Conservation (phyloP, 2,329 filamentous ascomycete genomes). For the Fusarium brevicatenulatum region DNA sequence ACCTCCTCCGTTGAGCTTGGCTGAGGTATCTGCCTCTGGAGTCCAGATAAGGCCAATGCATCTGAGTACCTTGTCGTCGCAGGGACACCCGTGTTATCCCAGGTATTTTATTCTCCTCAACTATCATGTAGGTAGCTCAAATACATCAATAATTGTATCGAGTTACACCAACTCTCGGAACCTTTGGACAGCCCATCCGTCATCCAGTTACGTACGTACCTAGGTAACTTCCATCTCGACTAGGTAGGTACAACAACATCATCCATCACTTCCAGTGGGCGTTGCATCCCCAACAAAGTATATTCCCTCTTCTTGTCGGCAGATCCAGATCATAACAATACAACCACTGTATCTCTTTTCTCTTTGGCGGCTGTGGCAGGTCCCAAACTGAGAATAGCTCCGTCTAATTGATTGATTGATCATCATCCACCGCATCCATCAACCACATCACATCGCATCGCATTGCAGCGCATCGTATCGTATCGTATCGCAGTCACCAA, state of each 20-base stretch:
- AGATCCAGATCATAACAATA: background rate
- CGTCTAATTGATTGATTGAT: background rate
- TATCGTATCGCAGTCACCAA: constrained; percentile 1
- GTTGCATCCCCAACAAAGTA: background rate
- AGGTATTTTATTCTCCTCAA: background rate
- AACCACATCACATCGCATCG: background rate
- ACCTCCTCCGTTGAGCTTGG: constrained; percentile 3
- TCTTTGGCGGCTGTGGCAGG: background rate
- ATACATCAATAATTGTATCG: background rate
- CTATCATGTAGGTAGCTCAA: constrained; percentile 8
- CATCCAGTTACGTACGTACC: constrained; percentile 6
- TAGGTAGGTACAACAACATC: background rate
- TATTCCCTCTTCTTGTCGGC: background rate
- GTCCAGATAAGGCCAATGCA: constrained; percentile 1
- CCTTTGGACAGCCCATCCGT: constrained; percentile 7
- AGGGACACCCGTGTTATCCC: background rate
- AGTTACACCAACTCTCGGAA: constrained; percentile 12
- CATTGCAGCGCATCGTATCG: background rate
- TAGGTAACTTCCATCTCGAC: background rate
- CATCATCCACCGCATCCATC: background rate
- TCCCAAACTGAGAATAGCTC: background rate
- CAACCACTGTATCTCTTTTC: background rate
- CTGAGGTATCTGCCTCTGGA: background rate
- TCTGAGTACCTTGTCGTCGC: background rate
- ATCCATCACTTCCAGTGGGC: constrained; percentile 3